A percentile compares a stretch with the other conserved stretches of the same genome.
Evolutionary conservation across 2,329 filamentous ascomycete genomes (phyloP).

Genomic region (Aspergillus sp.): DNA sequence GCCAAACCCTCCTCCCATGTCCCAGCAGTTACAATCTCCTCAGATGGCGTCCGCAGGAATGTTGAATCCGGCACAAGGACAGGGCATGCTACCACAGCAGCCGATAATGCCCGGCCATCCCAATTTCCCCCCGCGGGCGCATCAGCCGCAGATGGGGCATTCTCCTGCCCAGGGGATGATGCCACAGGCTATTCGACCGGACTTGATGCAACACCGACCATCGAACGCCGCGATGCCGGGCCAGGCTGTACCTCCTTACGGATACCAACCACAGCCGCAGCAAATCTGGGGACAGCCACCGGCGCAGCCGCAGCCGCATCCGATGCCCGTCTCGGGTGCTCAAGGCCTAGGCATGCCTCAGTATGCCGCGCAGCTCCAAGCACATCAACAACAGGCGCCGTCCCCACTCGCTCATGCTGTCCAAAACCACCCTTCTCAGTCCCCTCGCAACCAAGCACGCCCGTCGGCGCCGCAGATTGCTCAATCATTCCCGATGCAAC

Average conservation of each 20-base stretch:
- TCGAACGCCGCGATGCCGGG: constrained; percentile 51
- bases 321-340: constrained; percentile 33
- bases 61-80: constrained; percentile 24
- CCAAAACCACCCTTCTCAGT: constrained; percentile 31
- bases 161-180: constrained; percentile 63
- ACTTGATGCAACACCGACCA: constrained; percentile 58
- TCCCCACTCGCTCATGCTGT: constrained; percentile 27
- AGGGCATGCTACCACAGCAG: constrained; percentile 33
- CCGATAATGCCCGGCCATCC: constrained; percentile 44
- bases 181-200: constrained; percentile 47
- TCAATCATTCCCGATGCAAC: constrained; percentile 28
- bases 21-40: constrained; percentile 31
- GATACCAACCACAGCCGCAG: constrained; percentile 52
- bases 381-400: constrained; percentile 27
- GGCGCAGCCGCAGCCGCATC: constrained; percentile 55
- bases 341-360: constrained; percentile 34
- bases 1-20: constrained; percentile 22
- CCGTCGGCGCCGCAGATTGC: constrained; percentile 29
- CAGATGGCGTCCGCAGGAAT: constrained; percentile 26
- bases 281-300: constrained; percentile 58
- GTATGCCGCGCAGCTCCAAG: constrained; percentile 32
- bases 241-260: constrained; percentile 34
- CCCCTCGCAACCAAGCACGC: constrained; percentile 33
- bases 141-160: constrained; percentile 63
- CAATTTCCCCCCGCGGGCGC: constrained; percentile 60